Evolutionary conservation across 2,329 filamentous ascomycete species (phyloP), one percentile per base, ranked within the genome.

Genomic region (Fusarium sp.): DNA sequence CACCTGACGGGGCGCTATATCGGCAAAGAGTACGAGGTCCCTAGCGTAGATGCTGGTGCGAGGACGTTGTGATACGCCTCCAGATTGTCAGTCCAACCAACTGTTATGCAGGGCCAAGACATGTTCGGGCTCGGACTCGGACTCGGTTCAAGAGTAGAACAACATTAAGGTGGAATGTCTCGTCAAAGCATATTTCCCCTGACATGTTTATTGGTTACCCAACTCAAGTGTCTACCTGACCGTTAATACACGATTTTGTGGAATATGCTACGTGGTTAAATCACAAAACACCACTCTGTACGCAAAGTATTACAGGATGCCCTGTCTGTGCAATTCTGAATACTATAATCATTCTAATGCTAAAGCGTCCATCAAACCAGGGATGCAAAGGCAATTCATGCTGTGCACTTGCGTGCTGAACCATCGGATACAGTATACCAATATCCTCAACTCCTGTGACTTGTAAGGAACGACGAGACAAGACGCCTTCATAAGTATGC

Each of bases 361-460:
- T n/a, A 8, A 25, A 27, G 38, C 23, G 35, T 37, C 29, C 29
- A 53, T 19, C 41, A 45, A 45, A 29, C 42, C 11, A n/a, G n/a
- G n/a, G n/a, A 36, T 51, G 32, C 27, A 48, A 35, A 48, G 21
- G 25, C 32, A 14, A 37, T 35, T 15, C 23, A 39, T 54, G 14
- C 38, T 47, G 14, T 45, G 31, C 38, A 53, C 42, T 37, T 47
- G 33, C 44, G 48, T 63, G 48, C 44, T 23, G 32, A 17, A 21
- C 35, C 21, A 11, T 52, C 38, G 38, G 36, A 51, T 57, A 49
- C 23, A 52, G 23, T 45, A 23, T 23, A 49, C 33, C 17, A 45
- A 44, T 42, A 25, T 9, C 27, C 25, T 27, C n/a, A 47, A 56
- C 57, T 47, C 33, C 45, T 27, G 6, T 54, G 13, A 17, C 33